A percentile compares a stretch with the other conserved stretches of the same genome.
Evolutionary conservation across 352 stramenopile species (phyloP).

Genomic region (Blastocystis sp.): DNA sequence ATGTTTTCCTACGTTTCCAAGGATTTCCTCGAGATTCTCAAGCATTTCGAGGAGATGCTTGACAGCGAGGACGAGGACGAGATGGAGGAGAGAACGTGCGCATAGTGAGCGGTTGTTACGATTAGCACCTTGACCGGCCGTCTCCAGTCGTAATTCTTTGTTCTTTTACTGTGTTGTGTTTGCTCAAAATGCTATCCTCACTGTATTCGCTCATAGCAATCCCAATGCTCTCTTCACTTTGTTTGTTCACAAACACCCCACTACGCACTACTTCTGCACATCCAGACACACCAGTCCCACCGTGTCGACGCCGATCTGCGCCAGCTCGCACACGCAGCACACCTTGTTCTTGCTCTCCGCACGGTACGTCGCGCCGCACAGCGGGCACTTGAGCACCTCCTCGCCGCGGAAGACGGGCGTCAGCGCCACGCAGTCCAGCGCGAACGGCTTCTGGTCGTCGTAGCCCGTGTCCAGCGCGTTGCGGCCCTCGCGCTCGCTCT

Average conservation of each 20-base stretch:
- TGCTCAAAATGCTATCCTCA: background rate
- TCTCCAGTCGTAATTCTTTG: background rate
- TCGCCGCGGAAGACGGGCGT: conserved; percentile 89
- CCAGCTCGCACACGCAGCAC: conserved; percentile 87
- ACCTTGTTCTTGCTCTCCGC: conserved; percentile 82
- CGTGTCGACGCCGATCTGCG: conserved; percentile 79
- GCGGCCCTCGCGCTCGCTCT: conserved; percentile 93
- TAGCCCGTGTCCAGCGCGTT: conserved; percentile 96
- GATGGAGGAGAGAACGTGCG: conserved; percentile 42
- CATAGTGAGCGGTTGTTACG: background rate
- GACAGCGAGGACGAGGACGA: conserved; percentile 38
- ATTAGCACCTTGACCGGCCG: conserved; percentile 60
- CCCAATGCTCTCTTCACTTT: background rate
- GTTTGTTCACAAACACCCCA: conserved; percentile 33
- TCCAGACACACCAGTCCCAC: conserved; percentile 65
- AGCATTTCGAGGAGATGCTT: conserved; percentile 55
- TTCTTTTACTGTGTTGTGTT: background rate
- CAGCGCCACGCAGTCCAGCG: conserved; percentile 87
- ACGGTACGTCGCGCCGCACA: conserved; percentile 86
- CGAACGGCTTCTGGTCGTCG: conserved; percentile 91
- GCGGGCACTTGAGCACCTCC: conserved; percentile 86
- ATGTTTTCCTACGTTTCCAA: conserved; percentile 67
- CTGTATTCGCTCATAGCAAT: no score
- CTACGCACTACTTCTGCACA: background rate
- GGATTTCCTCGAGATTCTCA: conserved; percentile 59